Evolutionary conservation across 352 stramenopile species (phyloP), one percentile per base, ranked within the genome.

Genomic region (Pythium coloratum): DNA sequence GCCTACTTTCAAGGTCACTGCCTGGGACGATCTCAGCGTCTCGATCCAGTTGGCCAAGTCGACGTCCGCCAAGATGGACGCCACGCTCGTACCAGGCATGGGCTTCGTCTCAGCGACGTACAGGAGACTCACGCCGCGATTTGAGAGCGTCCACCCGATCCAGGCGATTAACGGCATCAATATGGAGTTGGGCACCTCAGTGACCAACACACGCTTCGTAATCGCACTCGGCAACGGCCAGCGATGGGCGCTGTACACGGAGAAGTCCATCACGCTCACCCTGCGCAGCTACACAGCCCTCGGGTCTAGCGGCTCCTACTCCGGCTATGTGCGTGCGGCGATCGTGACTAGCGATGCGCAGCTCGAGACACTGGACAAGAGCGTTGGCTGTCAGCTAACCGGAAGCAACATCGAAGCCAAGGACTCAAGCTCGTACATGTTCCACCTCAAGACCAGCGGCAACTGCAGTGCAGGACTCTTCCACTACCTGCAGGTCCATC

Each of bases 401-500:
- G 13, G 9, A n/a, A 14, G 9, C 18, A 5, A 13, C 9, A 14
- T 46, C 8, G 5, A 7, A 9, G 2, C 18, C 38, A 9, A 46
- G 38, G 18, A 14, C 13, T 9, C 8, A 13, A 46, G 9, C 3
- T 5, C 1, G 38, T 46, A 46, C 38, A 18, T 14, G 13, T 14
- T 46, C 6, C 13, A 14, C 38, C 13, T 13, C 9, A 46, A 13
- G 3, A 46, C 38, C 18, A n/a, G 9, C 3, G 38, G 38, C 5
- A 14, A 46, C 38, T 46, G 38, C 9, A 5, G 3, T 3, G 18
- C 3, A 6, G 38, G 38, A 3, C 6, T 46, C 9, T 18, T 16
- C 9, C 38, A 46, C 38, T 46, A 46, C 38, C 9, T 18, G 38
- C 8, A n/a, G 38, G 6, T 5, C 38, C 38, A 92, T 65, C 84